Base-by-base conservation (phyloP, 2,329 filamentous ascomycete genomes). In the Teratosphaeriaceae sp. region DNA sequence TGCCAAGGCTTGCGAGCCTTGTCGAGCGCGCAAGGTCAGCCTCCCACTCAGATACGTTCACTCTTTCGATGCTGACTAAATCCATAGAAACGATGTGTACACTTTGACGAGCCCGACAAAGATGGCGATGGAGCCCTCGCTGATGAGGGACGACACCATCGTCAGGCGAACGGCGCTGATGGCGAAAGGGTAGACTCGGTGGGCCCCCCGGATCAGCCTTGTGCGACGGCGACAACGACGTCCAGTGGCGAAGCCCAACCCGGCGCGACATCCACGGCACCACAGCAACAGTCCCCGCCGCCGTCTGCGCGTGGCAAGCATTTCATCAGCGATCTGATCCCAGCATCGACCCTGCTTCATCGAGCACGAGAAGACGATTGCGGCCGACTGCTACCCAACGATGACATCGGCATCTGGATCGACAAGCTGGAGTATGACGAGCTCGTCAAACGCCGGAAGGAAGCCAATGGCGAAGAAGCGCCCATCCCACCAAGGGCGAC, bases 281-380 rank as follows among this genome's bases (percentile, higher is more conserved):
- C 13, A 21, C 40, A 21, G 26, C 16, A 11, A 22, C 31, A 35
- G n/a, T 21, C 30, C 3, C 40, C 37, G 12, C 40, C 44, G 16
- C 22, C 26, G 11, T 40, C 46, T 7, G 35, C 22, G 9, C 29
- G 27, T 6, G 31, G 30, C 29, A 26, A 46, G 38, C 65, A 66
- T 39, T 71, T 72, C 46, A 52, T 71, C 33, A 67, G 69, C 40
- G 71, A 72, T 44, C 53, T 72, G 42, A 68, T 66, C 29, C 70
- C 70, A 3, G 69, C 71, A 48, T 64, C 69, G n/a, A 65, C 68
- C 8, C 57, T 73, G 23, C 56, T 70, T 39, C 65, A 69, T 33
- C 40, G 40, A 21, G 18, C 40, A 23, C 37, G 24, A 29, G 37
- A 39, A 39, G 37, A 39, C 20, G 37, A 22, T 9, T 24, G 37